Conservation (phyloP, 2,329 filamentous ascomycete genomes). For the Neodidymelliopsis sp. region DNA sequence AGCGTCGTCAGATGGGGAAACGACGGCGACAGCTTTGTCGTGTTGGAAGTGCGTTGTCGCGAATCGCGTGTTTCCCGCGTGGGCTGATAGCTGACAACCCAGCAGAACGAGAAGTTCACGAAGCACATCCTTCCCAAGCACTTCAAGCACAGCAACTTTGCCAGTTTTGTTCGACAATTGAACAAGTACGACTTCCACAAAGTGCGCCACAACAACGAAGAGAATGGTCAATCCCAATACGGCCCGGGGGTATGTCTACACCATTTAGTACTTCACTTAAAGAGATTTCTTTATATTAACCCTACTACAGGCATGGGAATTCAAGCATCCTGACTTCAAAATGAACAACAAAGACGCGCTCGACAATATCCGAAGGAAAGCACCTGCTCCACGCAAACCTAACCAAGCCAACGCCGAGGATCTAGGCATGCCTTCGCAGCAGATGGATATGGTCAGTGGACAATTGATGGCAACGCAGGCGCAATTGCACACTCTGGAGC, state of each 20-base stretch:
- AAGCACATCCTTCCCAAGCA: slow-evolving; percentile 96
- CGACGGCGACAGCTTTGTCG: slow-evolving; percentile 93
- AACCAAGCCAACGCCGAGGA: slow-evolving; percentile 64
- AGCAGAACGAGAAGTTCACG: slow-evolving; percentile 95
- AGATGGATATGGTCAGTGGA: slow-evolving; percentile 87
- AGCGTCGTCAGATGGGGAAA: slow-evolving; percentile 96
- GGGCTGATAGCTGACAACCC: slow-evolving; percentile 23
- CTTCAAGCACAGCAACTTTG: slow-evolving; percentile 99
- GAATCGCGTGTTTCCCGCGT: neutral
- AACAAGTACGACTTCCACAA: slow-evolving; percentile 99
- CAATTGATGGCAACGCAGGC: slow-evolving; percentile 90
- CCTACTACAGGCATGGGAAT: slow-evolving; percentile 79
- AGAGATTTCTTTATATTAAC: slow-evolving; percentile 21
- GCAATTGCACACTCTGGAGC: slow-evolving; percentile 86
- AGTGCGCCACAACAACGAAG: slow-evolving; percentile 88
- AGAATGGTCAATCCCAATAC: slow-evolving; percentile 81
- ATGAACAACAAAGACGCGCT: slow-evolving; percentile 95
- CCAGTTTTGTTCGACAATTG: slow-evolving; percentile 91
- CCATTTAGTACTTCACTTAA: neutral
- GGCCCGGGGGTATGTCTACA: slow-evolving; percentile 70
- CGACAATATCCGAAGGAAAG: slow-evolving; percentile 95
- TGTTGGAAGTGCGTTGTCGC: slow-evolving; percentile 76
- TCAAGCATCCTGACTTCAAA: slow-evolving; percentile 96
- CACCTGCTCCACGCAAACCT: slow-evolving; percentile 84
- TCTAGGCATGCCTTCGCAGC: slow-evolving; percentile 79